Evolutionary conservation across 2,329 filamentous ascomycete genomes (phyloP), one percentile per base, ranked within the genome.

Genomic region (Diaporthe vexans): DNA sequence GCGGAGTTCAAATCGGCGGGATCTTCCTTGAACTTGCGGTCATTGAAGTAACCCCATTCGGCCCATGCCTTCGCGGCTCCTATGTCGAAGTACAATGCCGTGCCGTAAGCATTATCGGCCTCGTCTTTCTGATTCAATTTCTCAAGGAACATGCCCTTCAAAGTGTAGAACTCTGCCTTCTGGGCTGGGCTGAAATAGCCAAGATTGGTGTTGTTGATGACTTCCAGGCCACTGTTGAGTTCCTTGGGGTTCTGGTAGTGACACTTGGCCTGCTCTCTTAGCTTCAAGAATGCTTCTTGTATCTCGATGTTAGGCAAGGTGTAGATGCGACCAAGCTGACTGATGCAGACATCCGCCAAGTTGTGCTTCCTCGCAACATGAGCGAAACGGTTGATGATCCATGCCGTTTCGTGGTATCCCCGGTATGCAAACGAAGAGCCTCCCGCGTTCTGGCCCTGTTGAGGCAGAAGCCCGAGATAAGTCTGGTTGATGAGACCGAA

Each of bases 291-390:
- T 0, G 97, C 97, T 83, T 99, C 97, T 81, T 99, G 97, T 61
- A 99, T 99, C 85, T 99, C 97, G 58, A 99, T 99, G 81, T 99
- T 99, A 1, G 97, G 97, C 8, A 99, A 89, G 0, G 97, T 99
- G 83, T 99, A 99, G 81, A 99, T 99, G 76, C 96, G 94, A 81
- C 96, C 97, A 26, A 99, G 90, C 81, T 99, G 97, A 77, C 91
- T 96, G 84, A 99, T 98, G 86, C 97, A 99, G 40, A 99, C 97
- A 77, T 99, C 97, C 0, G 95, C 94, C 78, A 99, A 91, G 78
- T 94, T 96, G 83, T 99, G 97, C 86, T 99, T 99, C 73, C 97
- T 92, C 63, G 97, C 97, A 56, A 99, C 97, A 81, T 99, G 97
- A 0, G 97, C 97, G 80, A 99, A 99, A 24, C 97, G 91, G 83